phyloP scores from a whole-genome alignment of 2,329 filamentous ascomycete genomes.

The Ophiobolus disseminans region DNA sequence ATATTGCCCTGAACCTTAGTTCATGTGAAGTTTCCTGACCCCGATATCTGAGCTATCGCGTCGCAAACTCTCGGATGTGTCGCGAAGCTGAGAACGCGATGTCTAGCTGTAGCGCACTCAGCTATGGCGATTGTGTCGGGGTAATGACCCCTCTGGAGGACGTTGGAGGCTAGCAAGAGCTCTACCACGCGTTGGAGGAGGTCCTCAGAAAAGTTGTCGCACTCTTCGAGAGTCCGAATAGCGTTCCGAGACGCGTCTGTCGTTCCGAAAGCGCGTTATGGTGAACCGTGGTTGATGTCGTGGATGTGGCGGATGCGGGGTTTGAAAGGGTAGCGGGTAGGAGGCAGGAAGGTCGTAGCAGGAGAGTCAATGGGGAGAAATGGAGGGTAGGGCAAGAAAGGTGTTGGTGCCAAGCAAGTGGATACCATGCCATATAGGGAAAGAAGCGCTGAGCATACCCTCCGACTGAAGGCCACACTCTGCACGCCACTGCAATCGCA shows the following conservation, averaged over 20 bases:
- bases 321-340: constrained; percentile 36
- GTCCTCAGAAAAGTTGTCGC: constrained; percentile 40
- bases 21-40: constrained; percentile 43
- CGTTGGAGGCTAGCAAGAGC: constrained; percentile 14
- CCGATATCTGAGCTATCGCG: constrained; percentile 29
- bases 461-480: constrained; percentile 31
- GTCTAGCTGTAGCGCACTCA: constrained; percentile 2
- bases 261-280: constrained; percentile 54
- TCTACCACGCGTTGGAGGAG: constrained; percentile 27
- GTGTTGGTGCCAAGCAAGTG: constrained; percentile 26
- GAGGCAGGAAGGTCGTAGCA: constrained; percentile 42
- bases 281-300: constrained; percentile 35
- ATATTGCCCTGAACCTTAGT: constrained; percentile 35
- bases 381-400: constrained; percentile 39
- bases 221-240: constrained; percentile 37
- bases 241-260: constrained; percentile 49
- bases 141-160: constrained; percentile 18
- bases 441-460: constrained; percentile 37
- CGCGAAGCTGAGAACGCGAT: constrained; percentile 29
- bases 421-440: constrained; percentile 32
- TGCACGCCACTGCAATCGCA: constrained; percentile 43
- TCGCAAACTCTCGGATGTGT: constrained; percentile 35
- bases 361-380: constrained; percentile 44
- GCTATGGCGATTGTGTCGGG: constrained; percentile 2
- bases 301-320: constrained; percentile 34